Evolutionary conservation across 2,329 filamentous ascomycete genomes (phyloP), one percentile per base, ranked within the genome.

Genomic region (Tolypocladium tundrense): DNA sequence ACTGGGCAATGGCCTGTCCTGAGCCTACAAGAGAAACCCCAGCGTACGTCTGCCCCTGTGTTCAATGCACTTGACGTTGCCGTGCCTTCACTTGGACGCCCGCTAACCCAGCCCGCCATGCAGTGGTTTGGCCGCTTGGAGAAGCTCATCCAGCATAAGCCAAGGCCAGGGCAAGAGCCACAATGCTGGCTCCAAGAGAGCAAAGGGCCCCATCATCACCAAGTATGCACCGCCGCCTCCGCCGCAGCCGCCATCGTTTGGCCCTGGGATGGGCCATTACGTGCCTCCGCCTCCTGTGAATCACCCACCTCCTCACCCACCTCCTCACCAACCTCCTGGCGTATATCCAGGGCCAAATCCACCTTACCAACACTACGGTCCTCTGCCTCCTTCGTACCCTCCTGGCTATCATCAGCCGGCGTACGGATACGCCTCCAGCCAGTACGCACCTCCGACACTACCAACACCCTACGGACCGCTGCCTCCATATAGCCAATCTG

Each of bases 1-100:
- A 84, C 65, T 82, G 79, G 72, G 71, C 78, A 14, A 69, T 81
- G 56, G 78, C 78, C 54, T 84, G 80, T 64, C 80, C 79, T 9
- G 76, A 81, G 59, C 74, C 77, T 27, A 78, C 76, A 31, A 70
- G 78, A 60, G 67, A 70, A 62, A 73, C 75, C 52, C 77, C 77
- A 62, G 76, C 75, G 80, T 83, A 75, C 53, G 3, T 24, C 27
- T 27, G 16, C 6, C 19, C 43, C n/a, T 6, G 21, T 41, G 14
- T 35, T 10, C 11, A n/a, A 37, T 14, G 10, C 4, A n/a, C 5
- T 21, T 21, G 31, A 52, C 6, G 31, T 11, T 37, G 19, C 31
- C 11, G 1, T n/a, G 9, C n/a, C 19, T 21, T 35, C 2, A 5
- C 27, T 33, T 35, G 27, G 31, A 39, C 54, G 54, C 48, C 53